phyloP scores from a whole-genome alignment of 106 monocot species.

The Phalaenopsis equestris region DNA sequence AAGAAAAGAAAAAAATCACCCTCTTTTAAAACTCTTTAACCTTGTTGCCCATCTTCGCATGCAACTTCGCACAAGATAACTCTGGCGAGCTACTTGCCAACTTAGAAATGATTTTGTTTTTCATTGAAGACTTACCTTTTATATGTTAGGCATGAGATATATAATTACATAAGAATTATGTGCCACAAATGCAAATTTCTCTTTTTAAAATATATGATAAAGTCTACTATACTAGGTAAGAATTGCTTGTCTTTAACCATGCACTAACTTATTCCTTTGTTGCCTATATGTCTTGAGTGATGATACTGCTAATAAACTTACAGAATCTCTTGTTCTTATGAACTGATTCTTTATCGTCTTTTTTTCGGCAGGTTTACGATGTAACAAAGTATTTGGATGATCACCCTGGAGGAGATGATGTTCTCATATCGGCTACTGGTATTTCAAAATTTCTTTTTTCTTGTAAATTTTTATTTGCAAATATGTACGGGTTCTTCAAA shows the following conservation, averaged over 20 bases:
- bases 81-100: too few species aligned
- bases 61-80: too few species aligned
- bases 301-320: not conserved
- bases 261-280: not conserved
- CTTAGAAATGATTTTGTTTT: too few species aligned
- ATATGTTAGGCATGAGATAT: too few species aligned
- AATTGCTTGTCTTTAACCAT: not conserved
- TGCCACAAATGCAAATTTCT: too few species aligned
- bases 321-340: not conserved
- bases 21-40: too few species aligned
- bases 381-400: conserved; percentile 81
- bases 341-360: not conserved
- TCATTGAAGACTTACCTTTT: too few species aligned
- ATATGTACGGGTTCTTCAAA: not conserved
- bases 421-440: conserved; percentile 69
- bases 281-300: not conserved
- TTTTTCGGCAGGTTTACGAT: conserved; percentile 67
- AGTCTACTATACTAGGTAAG: not conserved
- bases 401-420: conserved; percentile 92
- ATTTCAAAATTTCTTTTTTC: conserved; percentile 2
- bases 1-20: too few species aligned
- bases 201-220: not conserved
- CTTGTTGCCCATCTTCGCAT: too few species aligned
- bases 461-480: not conserved
- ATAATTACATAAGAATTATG: too few species aligned